Conservation (phyloP, 345 rosid genomes). For the Populus pruinosa region DNA sequence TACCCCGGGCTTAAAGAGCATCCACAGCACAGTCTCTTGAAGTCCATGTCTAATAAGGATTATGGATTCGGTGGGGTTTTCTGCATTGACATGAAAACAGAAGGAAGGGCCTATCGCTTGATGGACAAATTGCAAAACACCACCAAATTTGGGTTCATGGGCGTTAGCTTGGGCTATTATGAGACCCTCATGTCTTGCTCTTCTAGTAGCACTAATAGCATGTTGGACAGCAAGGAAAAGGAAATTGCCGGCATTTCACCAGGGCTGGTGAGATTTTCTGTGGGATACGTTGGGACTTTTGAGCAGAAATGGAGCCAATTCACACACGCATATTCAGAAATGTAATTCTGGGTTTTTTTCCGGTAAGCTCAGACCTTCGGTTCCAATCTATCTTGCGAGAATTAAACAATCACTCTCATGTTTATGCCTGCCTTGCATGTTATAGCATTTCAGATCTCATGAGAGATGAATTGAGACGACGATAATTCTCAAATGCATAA, state of each 20-base stretch:
- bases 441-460: too few species aligned
- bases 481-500: too few species aligned
- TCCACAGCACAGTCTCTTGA: conserved; percentile 67
- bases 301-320: conserved; percentile 91
- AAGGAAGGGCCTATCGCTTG: conserved; percentile 69
- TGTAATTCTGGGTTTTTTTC: conserved; percentile 30
- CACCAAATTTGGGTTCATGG: conserved; percentile 86
- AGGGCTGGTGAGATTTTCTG: conserved; percentile 78
- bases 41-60: conserved; percentile 53
- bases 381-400: too few species aligned
- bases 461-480: too few species aligned
- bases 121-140: conserved; percentile 73
- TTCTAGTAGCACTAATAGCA: conserved; percentile 92
- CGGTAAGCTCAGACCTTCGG: neutral
- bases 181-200: conserved; percentile 97
- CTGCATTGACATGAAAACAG: conserved; percentile 80
- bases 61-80: conserved; percentile 86
- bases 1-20: conserved; percentile 89
- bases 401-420: too few species aligned
- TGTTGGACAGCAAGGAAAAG: conserved; percentile 65
- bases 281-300: conserved; percentile 74
- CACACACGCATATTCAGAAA: conserved; percentile 60
- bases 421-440: too few species aligned
- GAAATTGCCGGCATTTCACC: conserved; percentile 87
- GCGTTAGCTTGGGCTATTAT: conserved; percentile 87